Evolutionary conservation across 208 protist genomes (phyloP).

Genomic region (Wallacemonas sp.): DNA sequence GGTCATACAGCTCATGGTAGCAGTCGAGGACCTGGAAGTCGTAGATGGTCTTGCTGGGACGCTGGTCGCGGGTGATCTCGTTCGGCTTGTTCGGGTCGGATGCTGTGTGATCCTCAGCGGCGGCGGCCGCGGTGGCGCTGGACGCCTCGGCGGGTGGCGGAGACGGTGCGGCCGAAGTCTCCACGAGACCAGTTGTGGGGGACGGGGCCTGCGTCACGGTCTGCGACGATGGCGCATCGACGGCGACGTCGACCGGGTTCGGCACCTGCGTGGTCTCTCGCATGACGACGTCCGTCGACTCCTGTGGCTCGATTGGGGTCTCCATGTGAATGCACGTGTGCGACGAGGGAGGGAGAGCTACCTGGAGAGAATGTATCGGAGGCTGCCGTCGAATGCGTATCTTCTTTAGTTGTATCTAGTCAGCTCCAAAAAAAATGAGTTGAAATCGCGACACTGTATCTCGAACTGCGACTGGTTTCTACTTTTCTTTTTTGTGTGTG

Average conservation of each 20-base stretch:
- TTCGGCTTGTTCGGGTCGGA: conserved; percentile 1
- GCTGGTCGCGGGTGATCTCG: conserved; percentile 6
- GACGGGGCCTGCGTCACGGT: neutral
- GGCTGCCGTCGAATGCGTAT: too few relatives aligned
- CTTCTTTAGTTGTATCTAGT: too few relatives aligned
- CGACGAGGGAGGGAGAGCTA: neutral
- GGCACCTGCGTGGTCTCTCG: neutral
- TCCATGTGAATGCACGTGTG: neutral
- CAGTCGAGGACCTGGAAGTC: conserved; percentile 68
- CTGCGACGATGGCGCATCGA: neutral
- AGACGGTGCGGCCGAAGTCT: neutral
- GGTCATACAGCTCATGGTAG: conserved; percentile 70
- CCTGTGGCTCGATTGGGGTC: neutral
- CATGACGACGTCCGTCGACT: neutral
- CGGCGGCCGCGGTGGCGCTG: neutral
- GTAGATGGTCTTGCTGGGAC: conserved; percentile 49
- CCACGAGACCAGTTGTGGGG: neutral
- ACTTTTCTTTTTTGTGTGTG: neutral
- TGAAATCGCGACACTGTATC: too few relatives aligned
- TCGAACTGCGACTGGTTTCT: too few relatives aligned
- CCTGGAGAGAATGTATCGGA: neutral
- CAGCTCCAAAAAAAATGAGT: too few relatives aligned
- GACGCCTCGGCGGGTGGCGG: neutral
- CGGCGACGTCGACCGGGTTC: neutral
- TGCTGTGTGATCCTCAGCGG: neutral